phyloP scores from a whole-genome alignment of 306 rosid genomes.

The Alnus rubra region DNA sequence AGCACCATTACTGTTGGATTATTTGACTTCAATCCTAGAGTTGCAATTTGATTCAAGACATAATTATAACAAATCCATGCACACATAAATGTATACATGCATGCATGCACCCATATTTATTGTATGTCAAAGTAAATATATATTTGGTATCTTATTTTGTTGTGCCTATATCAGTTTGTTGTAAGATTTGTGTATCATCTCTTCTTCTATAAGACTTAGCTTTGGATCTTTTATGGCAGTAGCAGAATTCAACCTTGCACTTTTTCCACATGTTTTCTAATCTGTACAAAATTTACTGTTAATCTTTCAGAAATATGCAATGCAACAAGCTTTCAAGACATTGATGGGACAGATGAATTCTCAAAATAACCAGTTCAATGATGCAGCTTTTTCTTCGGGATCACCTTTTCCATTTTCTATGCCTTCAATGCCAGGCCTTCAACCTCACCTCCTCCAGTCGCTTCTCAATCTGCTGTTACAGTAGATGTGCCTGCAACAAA shows the following conservation, averaged over 20 bases:
- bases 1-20: not conserved
- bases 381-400: conserved; percentile 63
- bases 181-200: conserved; percentile 14
- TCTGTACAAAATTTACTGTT: conserved; percentile 15
- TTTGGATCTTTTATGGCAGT: conserved; percentile 8
- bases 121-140: not conserved
- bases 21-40: not conserved
- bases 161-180: conserved; percentile 11
- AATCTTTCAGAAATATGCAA: conserved; percentile 81
- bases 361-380: conserved; percentile 60
- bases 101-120: not conserved
- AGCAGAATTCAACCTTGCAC: conserved; percentile 11
- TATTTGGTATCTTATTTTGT: not conserved
- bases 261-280: conserved; percentile 17
- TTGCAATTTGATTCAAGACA: not conserved
- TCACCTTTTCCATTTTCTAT: conserved; percentile 80
- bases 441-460: conserved; percentile 41
- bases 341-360: conserved; percentile 91
- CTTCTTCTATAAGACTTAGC: conserved; percentile 16
- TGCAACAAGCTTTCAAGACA: conserved; percentile 98
- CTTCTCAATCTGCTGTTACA: conserved; percentile 58
- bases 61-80: not conserved
- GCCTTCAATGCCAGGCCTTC: conserved; percentile 51
- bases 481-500: conserved; percentile 71
- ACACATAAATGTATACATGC: not conserved